Evolutionary conservation across 495 filamentous ascomycete species (phyloP), one percentile per base, ranked within the genome.

Genomic region (Penicillium angulare): DNA sequence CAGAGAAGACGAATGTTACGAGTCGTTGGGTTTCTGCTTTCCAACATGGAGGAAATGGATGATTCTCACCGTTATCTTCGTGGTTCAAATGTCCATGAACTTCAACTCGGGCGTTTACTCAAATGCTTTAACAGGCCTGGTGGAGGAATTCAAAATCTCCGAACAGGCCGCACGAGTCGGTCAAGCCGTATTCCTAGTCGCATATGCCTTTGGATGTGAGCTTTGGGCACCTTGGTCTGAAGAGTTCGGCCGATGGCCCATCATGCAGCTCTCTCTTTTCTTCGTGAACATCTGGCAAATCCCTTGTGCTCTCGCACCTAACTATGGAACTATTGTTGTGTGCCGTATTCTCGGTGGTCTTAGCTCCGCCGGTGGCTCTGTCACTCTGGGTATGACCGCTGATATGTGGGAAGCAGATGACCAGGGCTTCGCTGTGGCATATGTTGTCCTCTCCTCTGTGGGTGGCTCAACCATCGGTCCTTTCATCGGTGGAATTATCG

Each of bases 151-250:
- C 62, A 39, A 71, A 13, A 81, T 90, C 49, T 84, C 79, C 56
- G 69, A 72, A 26, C 84, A 88, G 60, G 79, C 78, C 0, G 87
- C 85, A 1, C 78, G 86, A 22, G 66, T 79, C 15, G 86, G 86
- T 22, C 83, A 86, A 24, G 80, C 81, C 54, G 77, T 88, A 42
- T 92, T 89, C 71, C 73, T 92, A 27, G 71, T 90, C 34, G 64
- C 79, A 3, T 90, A 90, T 58, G 86, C 86, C 20, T 89, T 92
- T 59, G 87, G 88, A 6, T 90, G 86, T 62, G 88, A 91, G 64
- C 73, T 92, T 0, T 92, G 87, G 87, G 88, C 88, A 0, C 88
- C 88, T 0, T 92, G 87, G 87, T 83, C 78, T 17, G 88, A 92
- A 55, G 88, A 92, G 56, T 75, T 86, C 39, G 88, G 88, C n/a